Conservation (phyloP, 2,329 filamentous ascomycete species). For the Zymoseptoria passerinii region DNA sequence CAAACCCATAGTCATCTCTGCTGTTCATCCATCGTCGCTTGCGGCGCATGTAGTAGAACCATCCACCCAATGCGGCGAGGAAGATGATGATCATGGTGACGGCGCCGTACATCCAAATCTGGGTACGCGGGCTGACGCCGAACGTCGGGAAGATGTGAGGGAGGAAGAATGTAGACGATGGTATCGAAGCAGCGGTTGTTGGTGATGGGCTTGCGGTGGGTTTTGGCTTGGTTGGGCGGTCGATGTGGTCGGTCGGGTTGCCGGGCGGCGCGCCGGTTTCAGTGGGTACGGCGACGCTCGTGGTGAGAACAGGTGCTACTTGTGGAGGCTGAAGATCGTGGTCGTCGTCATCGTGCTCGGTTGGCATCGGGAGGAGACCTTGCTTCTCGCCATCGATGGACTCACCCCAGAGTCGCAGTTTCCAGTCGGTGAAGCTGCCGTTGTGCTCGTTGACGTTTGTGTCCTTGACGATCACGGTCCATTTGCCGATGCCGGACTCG, state of each 20-base stretch:
- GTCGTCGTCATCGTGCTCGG: constrained; percentile 73
- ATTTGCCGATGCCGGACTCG: constrained; percentile 76
- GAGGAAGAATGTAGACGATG: constrained; percentile 47
- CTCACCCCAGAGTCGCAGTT: constrained; percentile 90
- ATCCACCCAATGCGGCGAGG: constrained; percentile 62
- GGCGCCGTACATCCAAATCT: constrained; percentile 89
- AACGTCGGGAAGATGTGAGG: constrained; percentile 87
- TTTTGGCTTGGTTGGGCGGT: constrained; percentile 49
- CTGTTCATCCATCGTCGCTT: constrained; percentile 44
- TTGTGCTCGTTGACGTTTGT: constrained; percentile 65
- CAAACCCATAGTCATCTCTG: constrained; percentile 85
- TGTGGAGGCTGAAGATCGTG: constrained; percentile 55
- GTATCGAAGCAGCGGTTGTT: constrained; percentile 31
- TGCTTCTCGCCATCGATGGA: constrained; percentile 67
- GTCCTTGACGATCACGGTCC: constrained; percentile 87
- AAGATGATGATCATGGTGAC: constrained; percentile 78
- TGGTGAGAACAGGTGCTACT: constrained; percentile 53
- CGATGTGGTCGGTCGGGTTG: constrained; percentile 40
- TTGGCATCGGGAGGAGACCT: constrained; percentile 69
- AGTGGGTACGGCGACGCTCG: constrained; percentile 41
- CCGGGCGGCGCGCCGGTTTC: constrained; percentile 38
- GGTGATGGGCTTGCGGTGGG: constrained; percentile 22
- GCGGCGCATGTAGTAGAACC: constrained; percentile 73
- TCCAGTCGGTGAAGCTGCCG: constrained; percentile 84
- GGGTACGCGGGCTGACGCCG: constrained; percentile 75